Evolutionary conservation across 805 yeast species (phyloP).

Genomic region (Ogataea chonburiensis): DNA sequence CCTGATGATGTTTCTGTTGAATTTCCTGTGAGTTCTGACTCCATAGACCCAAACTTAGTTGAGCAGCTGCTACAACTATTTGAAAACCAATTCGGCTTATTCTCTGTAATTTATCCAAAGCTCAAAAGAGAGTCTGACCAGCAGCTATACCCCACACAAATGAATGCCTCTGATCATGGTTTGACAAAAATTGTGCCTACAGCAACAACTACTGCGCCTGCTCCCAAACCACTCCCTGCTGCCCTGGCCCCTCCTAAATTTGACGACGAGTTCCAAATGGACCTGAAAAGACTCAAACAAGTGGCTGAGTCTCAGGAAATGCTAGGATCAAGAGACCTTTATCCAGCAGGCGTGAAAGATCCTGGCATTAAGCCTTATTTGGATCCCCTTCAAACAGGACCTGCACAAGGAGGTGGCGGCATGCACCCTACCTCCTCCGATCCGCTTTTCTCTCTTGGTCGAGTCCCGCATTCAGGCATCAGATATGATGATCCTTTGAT

Average conservation of each 20-base stretch:
- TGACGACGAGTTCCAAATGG: constrained; percentile 49
- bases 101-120: constrained; percentile 4
- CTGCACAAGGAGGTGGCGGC: constrained; percentile 47
- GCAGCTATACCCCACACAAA: not conserved
- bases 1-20: not conserved
- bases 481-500: constrained; percentile 52
- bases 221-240: constrained; percentile 22
- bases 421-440: constrained; percentile 54
- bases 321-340: constrained; percentile 51
- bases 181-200: no score
- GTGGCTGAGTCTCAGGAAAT: constrained; percentile 13
- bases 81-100: constrained; percentile 4
- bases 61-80: not conserved
- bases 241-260: constrained; percentile 47
- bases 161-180: no score
- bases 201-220: constrained; percentile 5
- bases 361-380: constrained; percentile 44
- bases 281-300: constrained; percentile 5
- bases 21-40: constrained; percentile 6
- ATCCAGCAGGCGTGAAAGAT: constrained; percentile 41
- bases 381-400: constrained; percentile 37
- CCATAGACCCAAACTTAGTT: not conserved
- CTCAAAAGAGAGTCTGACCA: not conserved
- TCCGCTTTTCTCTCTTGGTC: constrained; percentile 41
- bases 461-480: constrained; percentile 45